Conservation (phyloP, 1,139 yeast species). For the Arxiozyma slooffiae region DNA sequence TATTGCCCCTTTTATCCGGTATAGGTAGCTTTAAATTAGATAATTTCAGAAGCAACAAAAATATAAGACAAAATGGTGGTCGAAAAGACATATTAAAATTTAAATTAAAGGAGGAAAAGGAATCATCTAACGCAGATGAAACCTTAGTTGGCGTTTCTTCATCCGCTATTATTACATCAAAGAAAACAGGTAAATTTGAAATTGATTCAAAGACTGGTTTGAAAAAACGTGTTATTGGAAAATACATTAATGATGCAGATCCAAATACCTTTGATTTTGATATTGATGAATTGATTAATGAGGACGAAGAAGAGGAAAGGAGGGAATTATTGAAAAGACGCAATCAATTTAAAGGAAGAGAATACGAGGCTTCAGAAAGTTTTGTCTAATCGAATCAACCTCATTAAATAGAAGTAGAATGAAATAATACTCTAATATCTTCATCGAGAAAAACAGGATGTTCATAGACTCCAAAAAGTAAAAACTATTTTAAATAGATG, state of each 20-base stretch:
- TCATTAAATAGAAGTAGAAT: no score
- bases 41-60: slow-evolving; percentile 4
- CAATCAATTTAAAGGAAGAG: slow-evolving; percentile 16
- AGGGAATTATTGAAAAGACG: slow-evolving; percentile 14
- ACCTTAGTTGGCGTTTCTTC: slow-evolving; percentile 4
- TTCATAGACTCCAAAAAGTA: no score
- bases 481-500: no score
- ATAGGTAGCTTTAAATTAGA: slow-evolving; percentile 21
- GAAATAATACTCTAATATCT: not conserved
- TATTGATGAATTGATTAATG: slow-evolving; percentile 28
- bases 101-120: slow-evolving; percentile 14
- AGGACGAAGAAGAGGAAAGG: slow-evolving; percentile 23
- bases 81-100: slow-evolving; percentile 8
- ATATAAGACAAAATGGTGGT: slow-evolving; percentile 1
- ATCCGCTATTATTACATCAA: slow-evolving; percentile 6
- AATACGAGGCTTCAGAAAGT: slow-evolving; percentile 14
- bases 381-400: slow-evolving; percentile 10
- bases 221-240: slow-evolving; percentile 26
- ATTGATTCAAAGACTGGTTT: slow-evolving; percentile 25
- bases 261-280: slow-evolving; percentile 30
- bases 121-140: slow-evolving; percentile 12
- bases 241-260: slow-evolving; percentile 16
- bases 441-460: no score
- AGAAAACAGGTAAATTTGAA: slow-evolving; percentile 12
- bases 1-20: slow-evolving; percentile 26